A percentile compares a stretch with the other conserved stretches of the same genome.
Conservation (phyloP, 2,329 filamentous ascomycete genomes). For the Rhytidhysteron rufulum region DNA sequence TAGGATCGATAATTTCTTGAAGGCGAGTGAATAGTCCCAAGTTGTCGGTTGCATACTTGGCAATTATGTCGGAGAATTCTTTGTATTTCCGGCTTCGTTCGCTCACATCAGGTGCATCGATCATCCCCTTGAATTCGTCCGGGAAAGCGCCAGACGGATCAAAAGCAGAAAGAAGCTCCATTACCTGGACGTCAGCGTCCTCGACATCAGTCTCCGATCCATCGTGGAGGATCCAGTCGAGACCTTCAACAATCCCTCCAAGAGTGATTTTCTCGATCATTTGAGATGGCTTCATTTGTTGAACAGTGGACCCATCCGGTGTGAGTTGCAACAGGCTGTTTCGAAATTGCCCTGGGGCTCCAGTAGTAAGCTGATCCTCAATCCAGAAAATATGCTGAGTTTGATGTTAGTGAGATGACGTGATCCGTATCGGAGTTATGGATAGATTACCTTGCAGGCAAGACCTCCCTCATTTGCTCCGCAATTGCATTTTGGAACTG, state of each 20-base stretch:
- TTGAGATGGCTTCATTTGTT: conserved; percentile 24
- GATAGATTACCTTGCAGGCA: conserved; percentile 8
- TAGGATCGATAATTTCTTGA: conserved; percentile 24
- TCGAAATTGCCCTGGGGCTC: conserved; percentile 16
- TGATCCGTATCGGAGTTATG: too few relatives aligned
- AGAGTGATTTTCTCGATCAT: conserved; percentile 24
- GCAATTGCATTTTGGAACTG: conserved; percentile 29
- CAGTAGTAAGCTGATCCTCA: conserved; percentile 27
- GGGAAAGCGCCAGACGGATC: conserved; percentile 33
- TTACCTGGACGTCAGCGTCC: conserved; percentile 28
- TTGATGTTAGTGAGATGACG: conserved; percentile 6
- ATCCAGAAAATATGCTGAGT: conserved; percentile 39
- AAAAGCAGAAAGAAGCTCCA: conserved; percentile 34
- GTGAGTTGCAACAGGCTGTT: conserved; percentile 25
- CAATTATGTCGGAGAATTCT: conserved; percentile 19
- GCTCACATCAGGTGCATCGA: conserved; percentile 20
- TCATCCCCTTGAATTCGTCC: conserved; percentile 23
- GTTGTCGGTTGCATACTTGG: conserved; percentile 23
- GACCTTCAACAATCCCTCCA: conserved; percentile 21
- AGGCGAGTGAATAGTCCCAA: conserved; percentile 23
- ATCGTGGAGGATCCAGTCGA: conserved; percentile 29
- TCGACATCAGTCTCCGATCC: conserved; percentile 21
- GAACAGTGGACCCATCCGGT: conserved; percentile 29
- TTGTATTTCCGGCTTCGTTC: conserved; percentile 28
- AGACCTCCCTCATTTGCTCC: conserved; percentile 28